Percentiles rank a stretch among this genome's conserved stretches.
Conservation (phyloP, 2,329 filamentous ascomycete genomes). For the Diplodia intermedia region DNA sequence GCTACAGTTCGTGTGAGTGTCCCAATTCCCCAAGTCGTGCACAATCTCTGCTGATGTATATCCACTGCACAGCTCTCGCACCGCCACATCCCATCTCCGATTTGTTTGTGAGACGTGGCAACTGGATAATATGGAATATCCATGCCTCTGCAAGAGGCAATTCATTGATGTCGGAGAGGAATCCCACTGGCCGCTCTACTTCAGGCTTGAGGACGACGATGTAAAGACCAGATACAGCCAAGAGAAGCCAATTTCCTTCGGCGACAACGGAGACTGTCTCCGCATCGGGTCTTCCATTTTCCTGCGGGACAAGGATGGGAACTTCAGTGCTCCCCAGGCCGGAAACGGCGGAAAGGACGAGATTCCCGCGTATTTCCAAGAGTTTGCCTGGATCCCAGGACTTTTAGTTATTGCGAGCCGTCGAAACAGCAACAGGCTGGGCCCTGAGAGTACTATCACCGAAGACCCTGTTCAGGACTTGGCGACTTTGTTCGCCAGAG, state of each 20-base stretch:
- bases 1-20: slow-evolving; percentile 13
- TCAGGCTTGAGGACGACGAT: background rate
- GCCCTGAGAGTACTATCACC: background rate
- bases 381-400: background rate
- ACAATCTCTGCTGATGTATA: background rate
- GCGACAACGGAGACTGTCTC: background rate
- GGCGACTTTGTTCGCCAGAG: background rate
- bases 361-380: background rate
- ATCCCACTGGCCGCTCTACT: slow-evolving; percentile 2
- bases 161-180: background rate
- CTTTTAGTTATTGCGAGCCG: background rate
- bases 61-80: background rate
- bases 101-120: slow-evolving; percentile 13
- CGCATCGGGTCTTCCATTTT: slow-evolving; percentile 12
- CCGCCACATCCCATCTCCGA: background rate
- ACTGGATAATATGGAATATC: background rate
- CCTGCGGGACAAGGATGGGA: background rate
- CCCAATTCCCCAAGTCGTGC: background rate
- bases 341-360: background rate
- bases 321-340: background rate
- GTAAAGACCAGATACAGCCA: background rate
- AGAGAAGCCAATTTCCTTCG: slow-evolving; percentile 1
- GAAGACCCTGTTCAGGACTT: background rate
- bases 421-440: background rate
- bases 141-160: background rate